Conservation (phyloP, 306 rosid genomes). For the Pyrus communis region DNA sequence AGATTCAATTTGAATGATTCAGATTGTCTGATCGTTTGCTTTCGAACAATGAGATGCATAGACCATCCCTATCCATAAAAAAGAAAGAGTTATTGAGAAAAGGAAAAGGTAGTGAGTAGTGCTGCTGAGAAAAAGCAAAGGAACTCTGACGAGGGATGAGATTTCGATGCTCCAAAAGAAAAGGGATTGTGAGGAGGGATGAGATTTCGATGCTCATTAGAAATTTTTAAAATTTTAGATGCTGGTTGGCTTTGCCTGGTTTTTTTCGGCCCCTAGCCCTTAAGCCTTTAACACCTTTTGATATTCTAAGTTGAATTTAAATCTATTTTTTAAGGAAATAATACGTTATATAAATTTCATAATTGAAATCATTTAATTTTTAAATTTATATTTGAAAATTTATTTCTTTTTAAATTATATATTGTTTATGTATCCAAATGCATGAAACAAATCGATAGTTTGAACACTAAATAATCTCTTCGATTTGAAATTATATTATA, state of each 20-base stretch:
- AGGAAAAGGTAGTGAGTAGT: conserved; percentile 13
- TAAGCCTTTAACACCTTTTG: neutral
- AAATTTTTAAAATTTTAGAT: neutral
- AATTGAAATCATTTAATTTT: too few species aligned
- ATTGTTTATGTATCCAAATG: too few species aligned
- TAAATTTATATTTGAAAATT: too few species aligned
- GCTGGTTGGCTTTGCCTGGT: neutral
- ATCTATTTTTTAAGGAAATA: neutral
- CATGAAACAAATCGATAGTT: too few species aligned
- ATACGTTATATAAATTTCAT: too few species aligned
- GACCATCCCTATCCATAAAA: too few species aligned
- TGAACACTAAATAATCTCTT: too few species aligned
- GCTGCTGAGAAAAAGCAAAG: neutral
- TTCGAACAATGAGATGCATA: too few species aligned
- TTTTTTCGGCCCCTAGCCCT: conserved; percentile 1
- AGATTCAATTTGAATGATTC: too few species aligned
- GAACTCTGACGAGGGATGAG: neutral
- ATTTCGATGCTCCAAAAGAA: conserved; percentile 2
- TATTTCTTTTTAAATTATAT: too few species aligned
- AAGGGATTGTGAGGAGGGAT: conserved; percentile 8
- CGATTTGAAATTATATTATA: too few species aligned
- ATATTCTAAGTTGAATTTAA: neutral
- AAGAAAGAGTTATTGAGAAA: conserved; percentile 8
- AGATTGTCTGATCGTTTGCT: too few species aligned
- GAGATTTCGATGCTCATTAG: neutral